phyloP scores from a whole-genome alignment of 2,329 filamentous ascomycete genomes.

The Colletotrichum kahawae region DNA sequence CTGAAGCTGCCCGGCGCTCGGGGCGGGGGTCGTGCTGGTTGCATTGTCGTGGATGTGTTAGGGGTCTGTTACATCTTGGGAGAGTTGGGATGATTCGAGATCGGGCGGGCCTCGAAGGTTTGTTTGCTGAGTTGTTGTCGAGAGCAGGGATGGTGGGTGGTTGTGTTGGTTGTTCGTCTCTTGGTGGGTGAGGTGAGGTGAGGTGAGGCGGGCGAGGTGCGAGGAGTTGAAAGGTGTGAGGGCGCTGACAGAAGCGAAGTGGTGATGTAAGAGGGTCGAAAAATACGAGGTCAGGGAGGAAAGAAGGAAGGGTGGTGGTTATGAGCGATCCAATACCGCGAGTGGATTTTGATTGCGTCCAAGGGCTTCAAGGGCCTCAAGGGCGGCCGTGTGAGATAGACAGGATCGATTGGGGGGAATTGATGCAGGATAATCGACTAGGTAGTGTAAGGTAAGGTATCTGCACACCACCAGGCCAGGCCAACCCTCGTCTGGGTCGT shows the following conservation, averaged over 20 bases:
- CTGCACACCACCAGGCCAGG: background rate
- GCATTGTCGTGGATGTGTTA: constrained; percentile 45
- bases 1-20: constrained; percentile 63
- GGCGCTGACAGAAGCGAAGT: background rate
- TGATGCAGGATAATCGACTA: background rate
- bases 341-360: constrained; percentile 4
- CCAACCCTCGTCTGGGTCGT: background rate
- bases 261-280: constrained; percentile 7
- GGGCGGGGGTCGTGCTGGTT: constrained; percentile 51
- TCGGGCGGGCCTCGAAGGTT: constrained; percentile 1
- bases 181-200: background rate
- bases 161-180: background rate
- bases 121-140: background rate
- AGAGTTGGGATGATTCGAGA: constrained; percentile 20
- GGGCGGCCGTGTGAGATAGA: constrained; percentile 2
- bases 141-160: background rate
- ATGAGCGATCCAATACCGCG: background rate
- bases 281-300: constrained; percentile 10
- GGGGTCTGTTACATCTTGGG: constrained; percentile 49
- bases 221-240: background rate
- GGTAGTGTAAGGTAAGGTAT: background rate
- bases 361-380: background rate
- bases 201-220: background rate
- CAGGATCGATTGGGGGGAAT: background rate
- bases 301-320: constrained; percentile 3